Evolutionary conservation across 1,139 yeast genomes (phyloP), one percentile per base, ranked within the genome.

Genomic region (Lodderomyces metapsilosis): DNA sequence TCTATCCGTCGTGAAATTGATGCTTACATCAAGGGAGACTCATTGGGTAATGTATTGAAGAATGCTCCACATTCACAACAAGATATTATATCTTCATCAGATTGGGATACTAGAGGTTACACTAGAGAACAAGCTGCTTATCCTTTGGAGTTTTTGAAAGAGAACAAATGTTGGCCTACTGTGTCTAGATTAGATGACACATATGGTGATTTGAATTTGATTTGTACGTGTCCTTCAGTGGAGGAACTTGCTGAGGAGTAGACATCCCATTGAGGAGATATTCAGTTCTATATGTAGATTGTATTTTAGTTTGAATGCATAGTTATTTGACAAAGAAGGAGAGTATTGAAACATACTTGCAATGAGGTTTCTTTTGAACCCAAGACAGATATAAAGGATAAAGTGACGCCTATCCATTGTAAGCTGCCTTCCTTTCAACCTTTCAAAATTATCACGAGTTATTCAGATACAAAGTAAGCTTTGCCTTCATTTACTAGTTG

Each of bases 121-220:
- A 76, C 96, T 7, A 79, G 98, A 60, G 94, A 88, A 58, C 82
- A 84, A 61, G 98, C 98, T 5, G 98, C 95, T 10, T 92, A 80
- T 64, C 98, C 98, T 44, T 71, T 88, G 49, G 80, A 84, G 16
- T 81, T 76, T 60, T 76, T 92, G 59, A 80, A 77, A 59, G 68
- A 71, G 30, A 74, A 83, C 61, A 92, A 92, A 66, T 87, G 91
- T 64, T 92, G 98, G 98, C 98, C 98, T 34, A 74, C 91, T 1
- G 96, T 89, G 36, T 78, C 96, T 12, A 80, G 98, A 63, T 76
- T 92, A 48, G 95, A 92, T 61, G 98, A 92, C 59, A 84, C 95
- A 9, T 91, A 84, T 57, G 98, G 98, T 51, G 98, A 92, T 62
- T 71, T 85, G 76, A 84, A 92, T 68, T 75, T 92, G 66, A 74